These are phyloP conservation scores for Dunaliella primolecta DNA, from an alignment of 139 green algal genomes.

Conservation along the genomic window DNA sequence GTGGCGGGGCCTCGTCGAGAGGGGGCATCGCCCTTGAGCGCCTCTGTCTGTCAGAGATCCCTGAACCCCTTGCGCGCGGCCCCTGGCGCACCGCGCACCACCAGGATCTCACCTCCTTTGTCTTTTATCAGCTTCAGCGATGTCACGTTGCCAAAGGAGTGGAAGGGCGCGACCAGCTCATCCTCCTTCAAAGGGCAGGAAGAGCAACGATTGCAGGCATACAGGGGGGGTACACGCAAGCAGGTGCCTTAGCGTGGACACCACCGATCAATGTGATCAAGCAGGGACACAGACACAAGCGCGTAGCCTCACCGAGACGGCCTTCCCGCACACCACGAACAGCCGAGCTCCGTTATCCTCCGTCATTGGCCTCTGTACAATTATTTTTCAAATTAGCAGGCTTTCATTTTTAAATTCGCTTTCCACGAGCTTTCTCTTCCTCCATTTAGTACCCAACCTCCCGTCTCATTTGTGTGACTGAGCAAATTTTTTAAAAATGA, in stretches of 20 bases:
- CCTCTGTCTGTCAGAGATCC: not conserved
- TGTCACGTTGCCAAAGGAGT: slow-evolving; percentile 53
- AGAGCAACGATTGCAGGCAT: no score
- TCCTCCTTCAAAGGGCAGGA: slow-evolving; percentile 60
- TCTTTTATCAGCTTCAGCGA: slow-evolving; percentile 77
- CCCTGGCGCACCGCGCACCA: no score
- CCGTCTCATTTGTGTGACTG: no score
- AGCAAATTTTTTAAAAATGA: no score
- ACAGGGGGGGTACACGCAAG: no score
- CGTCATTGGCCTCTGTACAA: slow-evolving; percentile 1
- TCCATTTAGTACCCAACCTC: no score
- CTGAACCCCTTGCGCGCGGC: not conserved
- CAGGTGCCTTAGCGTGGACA: no score
- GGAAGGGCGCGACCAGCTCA: slow-evolving; percentile 56
- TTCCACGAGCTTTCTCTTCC: no score
- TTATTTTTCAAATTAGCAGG: no score
- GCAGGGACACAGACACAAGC: not conserved
- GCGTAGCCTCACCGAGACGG: slow-evolving; percentile 49
- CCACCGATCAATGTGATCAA: no score
- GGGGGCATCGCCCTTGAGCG: not conserved
- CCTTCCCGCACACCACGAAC: slow-evolving; percentile 74
- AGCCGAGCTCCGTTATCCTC: slow-evolving; percentile 32
- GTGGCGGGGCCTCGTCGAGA: not conserved
- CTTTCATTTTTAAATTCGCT: no score
- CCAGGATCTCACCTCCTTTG: slow-evolving; percentile 66